Evolutionary conservation across 352 stramenopile genomes (phyloP), one percentile per base, ranked within the genome.

Genomic region (Pythium scleroteichum): DNA sequence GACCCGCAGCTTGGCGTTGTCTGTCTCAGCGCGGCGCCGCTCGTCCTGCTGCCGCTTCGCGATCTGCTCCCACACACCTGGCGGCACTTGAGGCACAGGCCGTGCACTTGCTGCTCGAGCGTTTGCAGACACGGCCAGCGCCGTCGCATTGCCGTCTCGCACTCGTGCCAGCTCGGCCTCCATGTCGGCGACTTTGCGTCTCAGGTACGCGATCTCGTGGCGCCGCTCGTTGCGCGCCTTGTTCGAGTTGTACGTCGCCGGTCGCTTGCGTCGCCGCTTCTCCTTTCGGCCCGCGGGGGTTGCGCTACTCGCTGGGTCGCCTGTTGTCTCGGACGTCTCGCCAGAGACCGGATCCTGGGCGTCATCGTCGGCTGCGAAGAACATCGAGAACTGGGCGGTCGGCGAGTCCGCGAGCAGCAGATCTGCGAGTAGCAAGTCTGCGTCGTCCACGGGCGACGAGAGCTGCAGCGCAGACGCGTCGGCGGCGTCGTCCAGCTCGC

Each of bases 1-100:
- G 0, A 67, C 53, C 48, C 80, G 84, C 1, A 87, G 61, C 1
- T 65, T 68, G 9, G 62, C 66, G 53, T 87, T 85, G 55, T 87
- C 75, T 1, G 57, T 62, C 53, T 84, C 70, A 6, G 52, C 55
- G 27, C 58, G 56, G 14, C 44, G 56, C 2, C 51, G 42, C 38
- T 71, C 64, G 24, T 61, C 51, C 3, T 50, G 39, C 41, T 71
- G 64, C 2, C 47, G 50, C 2, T 19, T 22, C 1, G 64, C 64
- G 33, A 71, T 59, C 33, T 54, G 8, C 20, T 62, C 9, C 64
- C 64, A 71, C 20, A 71, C 45, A 29, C 40, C 49, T 2, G 26
- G 46, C 13, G 12, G 24, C 13, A 39, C 29, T 35, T 35, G 46
- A 29, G 23, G 29, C 13, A 32, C 16, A n/a, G n/a, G n/a, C n/a